Evolutionary conservation across 495 filamentous ascomycete species (phyloP), one percentile per base, ranked within the genome.

Genomic region (Letharia columbiana): DNA sequence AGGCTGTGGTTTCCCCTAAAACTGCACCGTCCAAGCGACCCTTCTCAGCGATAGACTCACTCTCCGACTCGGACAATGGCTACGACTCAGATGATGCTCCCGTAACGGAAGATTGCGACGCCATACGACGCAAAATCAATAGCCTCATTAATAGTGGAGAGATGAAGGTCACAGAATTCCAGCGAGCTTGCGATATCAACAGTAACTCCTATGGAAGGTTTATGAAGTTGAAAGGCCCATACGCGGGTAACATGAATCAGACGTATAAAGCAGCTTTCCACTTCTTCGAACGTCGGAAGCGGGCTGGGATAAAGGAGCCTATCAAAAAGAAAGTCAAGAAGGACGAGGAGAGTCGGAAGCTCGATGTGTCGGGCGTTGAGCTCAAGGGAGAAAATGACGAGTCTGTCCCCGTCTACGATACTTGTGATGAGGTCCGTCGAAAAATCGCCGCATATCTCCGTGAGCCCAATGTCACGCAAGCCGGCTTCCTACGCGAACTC

Each of bases 361-460:
- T 68, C 23, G 28, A 63, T 33, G 45, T 40, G 31, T 15, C 45
- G n/a, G 47, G 20, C 4, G 23, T 83, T 20, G n/a, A 71, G 18
- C 72, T 83, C 1, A 66, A 71, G 0, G 78, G 79, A 40, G 80
- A 84, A 65, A 72, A 74, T 10, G 68, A 68, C 10, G 76, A 79
- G 62, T 59, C 39, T 1, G 79, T 86, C 3, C 71, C 71, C 8
- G 71, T 86, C 23, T 84, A 73, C 70, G 82, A 86, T 65, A 80
- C 80, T 9, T 87, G 82, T 69, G 80, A 86, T 67, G 82, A 84
- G 66, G 70, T 86, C 42, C 79, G 82, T 8, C 74, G 73, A 60
- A 87, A 86, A 74, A 82, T 87, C 65, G 74, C 73, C 44, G 76
- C 78, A 0, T 76, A 84, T 57, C 75, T 87, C 6, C 72, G 73